Base-by-base conservation (phyloP, 768 basidiomycete species). In the Boletus rubroflammeus region DNA sequence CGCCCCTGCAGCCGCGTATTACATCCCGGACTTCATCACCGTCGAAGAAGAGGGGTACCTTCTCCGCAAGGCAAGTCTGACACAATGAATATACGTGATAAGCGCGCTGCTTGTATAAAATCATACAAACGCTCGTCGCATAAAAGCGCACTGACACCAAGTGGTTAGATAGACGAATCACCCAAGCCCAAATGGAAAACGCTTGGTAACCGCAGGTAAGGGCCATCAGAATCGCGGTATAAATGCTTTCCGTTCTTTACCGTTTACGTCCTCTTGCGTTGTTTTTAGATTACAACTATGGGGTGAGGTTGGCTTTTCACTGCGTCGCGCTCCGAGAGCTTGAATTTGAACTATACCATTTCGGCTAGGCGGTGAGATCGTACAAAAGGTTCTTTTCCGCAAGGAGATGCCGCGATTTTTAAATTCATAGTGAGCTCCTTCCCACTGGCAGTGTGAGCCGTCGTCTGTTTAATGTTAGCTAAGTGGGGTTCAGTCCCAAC, bases 161-260 rank as follows among this genome's bases (percentile, higher is more conserved):
- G 17, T 11, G 32, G 39, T 51, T 55, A 95, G 93, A 90, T 95
- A 56, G 65, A 72, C 38, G 89, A 89, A 60, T 81, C 85, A 2
- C 87, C 92, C n/a, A 83, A 81, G 61, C 84, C 82, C 26, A 88
- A 82, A 66, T 95, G 93, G 93, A 93, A 86, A 67, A 80, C 77
- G 13, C 82, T 72, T 50, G 58, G 55, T 15, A 57, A 54, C 28
- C 59, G 59, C 45, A 55, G 59, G 64, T 48, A 40, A 28, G 25
- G 17, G 10, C 21, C 21, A 42, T 47, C 44, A 32, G 10, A 52
- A 32, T 51, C 39, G 19, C 38, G 34, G 45, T n/a, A 36, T 40
- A 35, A 42, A 41, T 52, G 17, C 53, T 60, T 51, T 32, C 41
- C 29, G 34, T 40, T 13, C 21, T 32, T 28, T 17, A 15, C 36